Conservation (phyloP, 192 early-diverging fungal species). For the Diversispora epigaea region DNA sequence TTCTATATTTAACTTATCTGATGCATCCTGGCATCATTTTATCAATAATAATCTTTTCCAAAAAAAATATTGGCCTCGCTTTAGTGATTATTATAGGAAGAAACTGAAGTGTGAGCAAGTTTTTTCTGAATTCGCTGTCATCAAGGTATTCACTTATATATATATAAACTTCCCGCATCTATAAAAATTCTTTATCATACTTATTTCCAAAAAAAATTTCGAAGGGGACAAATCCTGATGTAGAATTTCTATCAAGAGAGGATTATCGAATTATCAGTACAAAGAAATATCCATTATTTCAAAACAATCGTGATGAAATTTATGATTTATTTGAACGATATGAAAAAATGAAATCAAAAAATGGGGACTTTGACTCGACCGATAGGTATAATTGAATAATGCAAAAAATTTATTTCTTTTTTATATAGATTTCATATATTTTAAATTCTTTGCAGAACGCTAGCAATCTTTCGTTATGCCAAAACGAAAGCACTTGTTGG, state of each 20-base stretch:
- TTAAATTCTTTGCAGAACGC: background rate
- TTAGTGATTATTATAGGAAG: background rate
- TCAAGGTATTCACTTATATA: background rate
- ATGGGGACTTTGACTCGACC: slow-evolving; percentile 7
- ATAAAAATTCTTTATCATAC: no score
- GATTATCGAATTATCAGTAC: slow-evolving; percentile 5
- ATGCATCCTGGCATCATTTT: background rate
- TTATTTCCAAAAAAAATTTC: background rate
- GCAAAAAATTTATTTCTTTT: background rate
- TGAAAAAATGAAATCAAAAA: background rate
- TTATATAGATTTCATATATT: background rate
- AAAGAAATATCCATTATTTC: slow-evolving; percentile 17
- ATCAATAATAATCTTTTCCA: background rate
- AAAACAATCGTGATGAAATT: slow-evolving; percentile 14
- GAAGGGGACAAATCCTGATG: slow-evolving; percentile 18
- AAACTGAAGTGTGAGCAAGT: background rate
- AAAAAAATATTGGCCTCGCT: slow-evolving; percentile 16
- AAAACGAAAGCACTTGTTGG: slow-evolving; percentile 19
- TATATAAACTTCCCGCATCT: no score
- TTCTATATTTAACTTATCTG: background rate
- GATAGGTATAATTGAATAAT: background rate
- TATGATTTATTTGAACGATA: slow-evolving; percentile 25
- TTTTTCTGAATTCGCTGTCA: slow-evolving; percentile 6
- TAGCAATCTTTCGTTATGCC: slow-evolving; percentile 14
- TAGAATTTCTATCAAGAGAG: slow-evolving; percentile 13